These are phyloP conservation scores for Candolleomyces eurysporus DNA, from an alignment of 768 basidiomycete species.

Conservation along the genomic window DNA sequence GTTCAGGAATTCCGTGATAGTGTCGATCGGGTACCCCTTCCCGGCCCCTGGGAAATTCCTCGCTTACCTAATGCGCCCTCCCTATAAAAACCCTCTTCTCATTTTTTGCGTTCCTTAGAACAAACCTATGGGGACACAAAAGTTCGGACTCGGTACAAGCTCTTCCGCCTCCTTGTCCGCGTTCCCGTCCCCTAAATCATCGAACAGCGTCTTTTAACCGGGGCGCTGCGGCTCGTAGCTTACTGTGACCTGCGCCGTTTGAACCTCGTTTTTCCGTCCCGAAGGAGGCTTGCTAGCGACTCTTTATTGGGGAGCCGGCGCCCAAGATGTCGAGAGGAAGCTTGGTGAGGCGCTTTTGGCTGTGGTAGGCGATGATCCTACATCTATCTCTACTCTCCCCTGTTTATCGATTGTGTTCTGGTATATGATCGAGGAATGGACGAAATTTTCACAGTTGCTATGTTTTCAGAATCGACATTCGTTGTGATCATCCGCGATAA, in stretches of 20 bases:
- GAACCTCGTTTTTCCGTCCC: neutral
- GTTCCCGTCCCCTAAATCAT: conserved; percentile 87
- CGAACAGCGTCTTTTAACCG: neutral
- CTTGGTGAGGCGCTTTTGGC: neutral
- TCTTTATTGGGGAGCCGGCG: neutral
- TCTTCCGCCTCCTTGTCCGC: conserved; percentile 87
- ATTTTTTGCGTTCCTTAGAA: conserved; percentile 35
- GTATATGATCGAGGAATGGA: too few relatives aligned
- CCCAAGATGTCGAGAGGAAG: neutral
- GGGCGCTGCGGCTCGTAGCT: neutral
- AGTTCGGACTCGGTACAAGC: conserved; percentile 88
- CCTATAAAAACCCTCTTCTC: neutral
- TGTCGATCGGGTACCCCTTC: neutral
- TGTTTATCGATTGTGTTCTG: too few relatives aligned
- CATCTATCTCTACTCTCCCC: neutral
- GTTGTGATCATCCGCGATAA: too few relatives aligned
- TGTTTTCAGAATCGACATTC: too few relatives aligned
- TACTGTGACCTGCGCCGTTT: neutral
- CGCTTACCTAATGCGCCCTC: neutral
- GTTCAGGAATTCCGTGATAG: neutral
- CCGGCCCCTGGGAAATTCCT: neutral
- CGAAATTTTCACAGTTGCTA: too few relatives aligned
- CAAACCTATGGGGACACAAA: conserved; percentile 82
- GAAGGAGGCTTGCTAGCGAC: neutral
- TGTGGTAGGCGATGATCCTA: neutral